Base-by-base conservation (phyloP, 371 early-diverging fungal species). In the Sporodiniella umbellata region DNA sequence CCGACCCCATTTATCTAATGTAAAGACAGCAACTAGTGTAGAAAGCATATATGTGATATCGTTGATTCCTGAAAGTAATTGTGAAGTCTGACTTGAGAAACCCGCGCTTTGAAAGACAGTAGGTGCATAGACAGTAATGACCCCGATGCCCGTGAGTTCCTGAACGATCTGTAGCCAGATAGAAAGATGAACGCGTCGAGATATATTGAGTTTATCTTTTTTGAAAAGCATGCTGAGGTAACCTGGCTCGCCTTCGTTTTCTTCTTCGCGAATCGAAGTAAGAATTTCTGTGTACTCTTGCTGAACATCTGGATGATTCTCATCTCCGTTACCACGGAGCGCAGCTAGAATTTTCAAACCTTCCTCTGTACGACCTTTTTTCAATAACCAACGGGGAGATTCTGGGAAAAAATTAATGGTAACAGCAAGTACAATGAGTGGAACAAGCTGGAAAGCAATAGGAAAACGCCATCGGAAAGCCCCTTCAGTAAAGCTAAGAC, bases 151-250 rank as follows among this genome's bases (percentile, higher is more conserved):
- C 14, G 66, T 60, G 17, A 72, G 49, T 40, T 72, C 68, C 40
- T 72, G 73, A 23, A 72, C 62, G 48, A 72, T 66, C 30, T 72
- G 73, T 2, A 72, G 26, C 73, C 66, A 72, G 19, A 72, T 53
- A 14, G 70, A 66, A 2, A 72, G 42, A 30, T 72, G 67, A 23
- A 72, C 73, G 42, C 73, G 73, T 2, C 73, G 66, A 23, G 63
- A 55, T 11, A 69, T 72, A 25, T 72, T 72, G 14, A 69, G 51
- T 4, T 52, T 48, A 26, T 72, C 73, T 12, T 58, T 54, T 12
- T 62, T 53, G 33, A 69, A 60, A 1, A 70, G 26, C 73, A 72
- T 72, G 21, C 58, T 58, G 8, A 67, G 21, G 17, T 73, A 69
- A 11, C 60, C 66, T 1, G 66, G 69, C 14, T 68, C 70, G 15